phyloP scores from a whole-genome alignment of 257 asterid species.

The Henckelia pumila region DNA sequence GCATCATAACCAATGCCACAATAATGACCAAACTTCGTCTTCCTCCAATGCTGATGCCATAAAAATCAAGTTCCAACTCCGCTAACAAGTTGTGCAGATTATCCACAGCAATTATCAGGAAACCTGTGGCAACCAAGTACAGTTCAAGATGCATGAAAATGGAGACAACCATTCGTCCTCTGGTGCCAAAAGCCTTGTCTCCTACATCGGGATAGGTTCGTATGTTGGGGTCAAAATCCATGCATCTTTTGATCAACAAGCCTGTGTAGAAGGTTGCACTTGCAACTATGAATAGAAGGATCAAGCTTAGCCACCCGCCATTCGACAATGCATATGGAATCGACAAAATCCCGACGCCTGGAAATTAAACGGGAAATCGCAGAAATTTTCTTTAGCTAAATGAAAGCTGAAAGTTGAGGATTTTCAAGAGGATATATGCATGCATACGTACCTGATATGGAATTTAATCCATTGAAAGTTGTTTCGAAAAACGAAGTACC shows the following conservation, averaged over 20 bases:
- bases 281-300: slow-evolving; percentile 42
- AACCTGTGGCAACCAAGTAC: slow-evolving; percentile 67
- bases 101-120: slow-evolving; percentile 57
- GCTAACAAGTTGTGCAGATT: slow-evolving; percentile 48
- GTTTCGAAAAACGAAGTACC: slow-evolving; percentile 45
- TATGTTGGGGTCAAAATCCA: slow-evolving; percentile 47
- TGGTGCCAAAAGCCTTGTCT: slow-evolving; percentile 43
- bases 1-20: slow-evolving; percentile 40
- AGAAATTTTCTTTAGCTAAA: neutral
- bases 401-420: neutral
- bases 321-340: slow-evolving; percentile 54
- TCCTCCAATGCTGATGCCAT: slow-evolving; percentile 38
- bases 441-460: slow-evolving; percentile 46
- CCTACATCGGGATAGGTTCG: slow-evolving; percentile 64
- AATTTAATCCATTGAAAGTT: slow-evolving; percentile 58
- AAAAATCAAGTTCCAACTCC: slow-evolving; percentile 13
- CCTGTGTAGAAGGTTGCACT: slow-evolving; percentile 50
- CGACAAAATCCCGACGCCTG: slow-evolving; percentile 68
- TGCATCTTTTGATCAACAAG: slow-evolving; percentile 51
- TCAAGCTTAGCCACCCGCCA: slow-evolving; percentile 72
- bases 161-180: slow-evolving; percentile 43
- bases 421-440: too few species aligned
- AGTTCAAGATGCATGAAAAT: slow-evolving; percentile 55
- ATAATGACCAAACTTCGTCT: slow-evolving; percentile 32
- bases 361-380: neutral